Evolutionary conservation across 1,284 basidiomycete species (phyloP).

Genomic region (Exobasidium cylindrosporum): DNA sequence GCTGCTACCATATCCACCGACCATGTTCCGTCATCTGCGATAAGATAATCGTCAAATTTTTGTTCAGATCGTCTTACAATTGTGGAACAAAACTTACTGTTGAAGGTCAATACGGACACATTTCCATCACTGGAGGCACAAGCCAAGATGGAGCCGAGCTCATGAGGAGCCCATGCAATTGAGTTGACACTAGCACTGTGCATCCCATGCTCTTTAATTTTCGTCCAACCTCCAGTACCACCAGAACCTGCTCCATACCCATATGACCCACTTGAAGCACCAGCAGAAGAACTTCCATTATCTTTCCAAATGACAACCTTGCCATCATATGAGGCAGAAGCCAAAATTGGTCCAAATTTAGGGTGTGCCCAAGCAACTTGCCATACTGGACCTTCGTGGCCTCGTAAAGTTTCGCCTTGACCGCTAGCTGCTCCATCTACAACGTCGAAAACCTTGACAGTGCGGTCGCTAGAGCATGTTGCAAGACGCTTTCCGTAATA

Average conservation of each 20-base stretch:
- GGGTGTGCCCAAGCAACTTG: conserved; percentile 99
- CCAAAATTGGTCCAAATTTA: conserved; percentile 84
- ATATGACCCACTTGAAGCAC: conserved; percentile 57
- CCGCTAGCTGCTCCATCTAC: conserved; percentile 74
- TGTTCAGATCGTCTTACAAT: not conserved
- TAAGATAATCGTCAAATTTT: not conserved
- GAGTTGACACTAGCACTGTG: conserved; percentile 97
- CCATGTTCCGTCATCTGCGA: conserved; percentile 88
- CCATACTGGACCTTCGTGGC: conserved; percentile 94
- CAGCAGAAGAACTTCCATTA: conserved; percentile 58
- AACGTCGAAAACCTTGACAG: conserved; percentile 92
- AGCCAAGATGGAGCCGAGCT: conserved; percentile 91
- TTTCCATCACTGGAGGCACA: conserved; percentile 98
- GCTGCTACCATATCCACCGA: conserved; percentile 91
- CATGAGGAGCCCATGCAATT: conserved; percentile 95
- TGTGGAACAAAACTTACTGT: conserved; percentile 72
- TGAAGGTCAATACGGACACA: conserved; percentile 92
- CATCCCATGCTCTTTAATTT: conserved; percentile 92
- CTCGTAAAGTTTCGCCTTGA: conserved; percentile 57
- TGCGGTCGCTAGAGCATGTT: conserved; percentile 93
- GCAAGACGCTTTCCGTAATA: conserved; percentile 95
- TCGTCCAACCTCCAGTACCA: conserved; percentile 67
- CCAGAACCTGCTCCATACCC: conserved; percentile 31
- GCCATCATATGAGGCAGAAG: conserved; percentile 95
- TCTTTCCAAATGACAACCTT: conserved; percentile 99